A percentile compares a stretch with the other conserved stretches of the same genome.
Evolutionary conservation across 2,329 filamentous ascomycete genomes (phyloP).

Genomic region (Penicillium sp.): DNA sequence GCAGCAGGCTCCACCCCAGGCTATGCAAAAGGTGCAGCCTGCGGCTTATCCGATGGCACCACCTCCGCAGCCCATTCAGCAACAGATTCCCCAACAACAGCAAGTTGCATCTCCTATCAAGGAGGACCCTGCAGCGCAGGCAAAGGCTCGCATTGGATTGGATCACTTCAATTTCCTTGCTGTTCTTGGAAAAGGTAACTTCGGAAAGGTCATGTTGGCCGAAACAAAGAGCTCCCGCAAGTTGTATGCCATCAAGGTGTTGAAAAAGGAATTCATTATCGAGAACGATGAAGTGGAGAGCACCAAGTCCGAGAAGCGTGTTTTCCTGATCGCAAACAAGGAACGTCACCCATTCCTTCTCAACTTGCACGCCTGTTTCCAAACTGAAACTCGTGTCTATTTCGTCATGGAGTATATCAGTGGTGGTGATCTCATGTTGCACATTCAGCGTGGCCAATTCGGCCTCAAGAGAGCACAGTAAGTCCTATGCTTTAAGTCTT

Average conservation of each 20-base stretch:
- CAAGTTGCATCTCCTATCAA: slow-evolving; percentile 22
- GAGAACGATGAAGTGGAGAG: slow-evolving; percentile 99
- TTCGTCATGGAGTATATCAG: slow-evolving; percentile 99
- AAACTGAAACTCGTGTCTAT: slow-evolving; percentile 96
- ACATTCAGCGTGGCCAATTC: slow-evolving; percentile 96
- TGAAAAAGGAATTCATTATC: slow-evolving; percentile 99
- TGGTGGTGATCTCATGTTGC: slow-evolving; percentile 97
- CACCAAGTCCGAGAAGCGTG: slow-evolving; percentile 94
- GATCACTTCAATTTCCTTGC: slow-evolving; percentile 99
- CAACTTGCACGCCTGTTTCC: slow-evolving; percentile 95
- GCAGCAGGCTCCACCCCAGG: slow-evolving; percentile 30
- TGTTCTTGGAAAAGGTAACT: slow-evolving; percentile 97
- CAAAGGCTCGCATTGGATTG: slow-evolving; percentile 73
- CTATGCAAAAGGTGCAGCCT: slow-evolving; percentile 27
- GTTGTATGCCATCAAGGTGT: slow-evolving; percentile 95
- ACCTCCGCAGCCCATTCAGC: slow-evolving; percentile 23
- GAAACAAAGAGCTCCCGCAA: slow-evolving; percentile 92
- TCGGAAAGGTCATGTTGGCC: slow-evolving; percentile 98
- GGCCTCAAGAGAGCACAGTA: slow-evolving; percentile 94
- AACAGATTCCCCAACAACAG: slow-evolving; percentile 27
- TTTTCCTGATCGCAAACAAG: slow-evolving; percentile 95
- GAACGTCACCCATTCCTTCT: slow-evolving; percentile 95
- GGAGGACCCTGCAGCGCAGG: slow-evolving; percentile 35
- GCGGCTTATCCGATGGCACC: slow-evolving; percentile 32
- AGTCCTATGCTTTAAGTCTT: slow-evolving; percentile 39